phyloP scores from a whole-genome alignment of 2,329 filamentous ascomycete genomes.

The Chrysoporthe deuterocubensis region DNA sequence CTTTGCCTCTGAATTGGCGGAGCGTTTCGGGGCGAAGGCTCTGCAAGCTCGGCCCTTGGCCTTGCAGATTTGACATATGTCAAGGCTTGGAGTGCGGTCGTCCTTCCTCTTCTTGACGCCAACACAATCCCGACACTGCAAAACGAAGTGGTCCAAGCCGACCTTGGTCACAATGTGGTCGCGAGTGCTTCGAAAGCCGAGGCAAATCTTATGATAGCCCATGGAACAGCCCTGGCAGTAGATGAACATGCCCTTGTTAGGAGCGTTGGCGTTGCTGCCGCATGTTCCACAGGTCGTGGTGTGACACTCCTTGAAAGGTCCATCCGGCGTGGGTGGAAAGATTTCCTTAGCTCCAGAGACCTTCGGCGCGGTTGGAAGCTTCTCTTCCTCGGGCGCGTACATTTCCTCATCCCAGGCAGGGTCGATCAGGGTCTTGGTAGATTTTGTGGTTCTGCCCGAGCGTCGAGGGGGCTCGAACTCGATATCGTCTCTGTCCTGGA shows the following conservation, averaged over 20 bases:
- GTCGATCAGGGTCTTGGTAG: slow-evolving; percentile 50
- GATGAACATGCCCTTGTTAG: slow-evolving; percentile 71
- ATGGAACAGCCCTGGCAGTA: slow-evolving; percentile 90
- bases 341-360: slow-evolving; percentile 71
- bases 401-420: slow-evolving; percentile 63
- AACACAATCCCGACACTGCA: slow-evolving; percentile 89
- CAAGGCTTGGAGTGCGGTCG: slow-evolving; percentile 67
- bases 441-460: slow-evolving; percentile 52
- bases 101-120: slow-evolving; percentile 72
- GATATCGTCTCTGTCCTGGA: slow-evolving; percentile 42
- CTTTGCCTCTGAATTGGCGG: slow-evolving; percentile 80
- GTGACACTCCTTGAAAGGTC: slow-evolving; percentile 73
- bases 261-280: slow-evolving; percentile 53
- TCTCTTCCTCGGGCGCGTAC: slow-evolving; percentile 52
- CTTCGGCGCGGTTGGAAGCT: slow-evolving; percentile 51
- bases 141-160: slow-evolving; percentile 73
- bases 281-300: slow-evolving; percentile 75
- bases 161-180: slow-evolving; percentile 94
- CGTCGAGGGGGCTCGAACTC: slow-evolving; percentile 58
- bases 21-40: slow-evolving; percentile 74
- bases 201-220: slow-evolving; percentile 80
- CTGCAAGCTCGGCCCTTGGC: slow-evolving; percentile 69
- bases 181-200: slow-evolving; percentile 72
- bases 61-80: slow-evolving; percentile 73
- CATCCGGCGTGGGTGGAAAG: slow-evolving; percentile 67